Conservation (phyloP, 129 eudicot genomes). For the Rutidosis leptorrhynchoides region DNA sequence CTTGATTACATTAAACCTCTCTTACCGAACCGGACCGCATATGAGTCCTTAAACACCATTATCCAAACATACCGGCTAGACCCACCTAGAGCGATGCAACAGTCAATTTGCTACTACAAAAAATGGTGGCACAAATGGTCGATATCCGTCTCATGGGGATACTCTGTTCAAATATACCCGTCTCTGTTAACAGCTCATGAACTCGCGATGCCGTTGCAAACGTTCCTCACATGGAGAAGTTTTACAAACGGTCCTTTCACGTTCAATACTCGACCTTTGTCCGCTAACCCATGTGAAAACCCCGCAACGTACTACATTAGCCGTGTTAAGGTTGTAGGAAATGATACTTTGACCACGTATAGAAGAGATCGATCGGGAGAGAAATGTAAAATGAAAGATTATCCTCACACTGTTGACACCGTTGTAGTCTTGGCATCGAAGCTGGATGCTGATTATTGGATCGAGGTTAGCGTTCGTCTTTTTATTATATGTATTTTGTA, state of each 20-base stretch:
- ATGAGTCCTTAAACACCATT: slow-evolving; percentile 45
- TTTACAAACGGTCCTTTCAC: slow-evolving; percentile 72
- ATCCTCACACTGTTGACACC: slow-evolving; percentile 45
- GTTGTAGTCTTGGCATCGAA: slow-evolving; percentile 53
- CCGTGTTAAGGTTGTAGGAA: slow-evolving; percentile 36
- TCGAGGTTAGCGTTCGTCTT: slow-evolving; percentile 39
- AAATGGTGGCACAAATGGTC: slow-evolving; percentile 69
- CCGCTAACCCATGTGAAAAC: slow-evolving; percentile 49
- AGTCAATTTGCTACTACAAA: slow-evolving; percentile 61
- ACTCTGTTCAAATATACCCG: slow-evolving; percentile 70
- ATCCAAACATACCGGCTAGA: slow-evolving; percentile 46
- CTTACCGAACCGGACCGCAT: slow-evolving; percentile 46
- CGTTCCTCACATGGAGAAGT: slow-evolving; percentile 80
- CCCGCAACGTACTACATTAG: slow-evolving; percentile 56
- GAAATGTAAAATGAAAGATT: slow-evolving; percentile 40
- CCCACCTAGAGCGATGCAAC: slow-evolving; percentile 60
- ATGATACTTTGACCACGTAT: slow-evolving; percentile 50
- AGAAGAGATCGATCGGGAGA: slow-evolving; percentile 27
- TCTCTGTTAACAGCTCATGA: slow-evolving; percentile 45
- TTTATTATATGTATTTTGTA: not conserved
- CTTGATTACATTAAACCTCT: slow-evolving; percentile 37
- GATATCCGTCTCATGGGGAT: slow-evolving; percentile 90
- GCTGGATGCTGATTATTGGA: slow-evolving; percentile 53
- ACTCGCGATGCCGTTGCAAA: slow-evolving; percentile 63
- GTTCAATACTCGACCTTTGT: slow-evolving; percentile 71